phyloP scores from a whole-genome alignment of 257 asterid genomes.

The Plantago elongata region DNA sequence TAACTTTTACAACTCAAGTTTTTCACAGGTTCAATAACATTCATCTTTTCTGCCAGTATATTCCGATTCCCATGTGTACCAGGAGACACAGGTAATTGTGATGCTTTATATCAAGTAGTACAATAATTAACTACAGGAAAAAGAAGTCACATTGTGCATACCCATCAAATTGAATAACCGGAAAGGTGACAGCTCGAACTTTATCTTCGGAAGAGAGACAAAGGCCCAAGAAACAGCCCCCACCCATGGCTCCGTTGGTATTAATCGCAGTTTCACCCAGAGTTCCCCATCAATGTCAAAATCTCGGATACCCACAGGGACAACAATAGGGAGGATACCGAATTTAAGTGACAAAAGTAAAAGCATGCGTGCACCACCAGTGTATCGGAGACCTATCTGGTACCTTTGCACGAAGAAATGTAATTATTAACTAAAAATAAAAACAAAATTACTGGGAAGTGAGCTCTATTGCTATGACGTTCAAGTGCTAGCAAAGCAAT shows the following conservation, averaged over 20 bases:
- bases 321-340: slow-evolving; percentile 66
- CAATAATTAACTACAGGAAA: slow-evolving; percentile 15
- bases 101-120: slow-evolving; percentile 20
- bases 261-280: slow-evolving; percentile 86
- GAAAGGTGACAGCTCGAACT: slow-evolving; percentile 85
- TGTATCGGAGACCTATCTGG: slow-evolving; percentile 65
- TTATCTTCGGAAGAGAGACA: slow-evolving; percentile 94
- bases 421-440: slow-evolving; percentile 6
- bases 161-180: slow-evolving; percentile 97
- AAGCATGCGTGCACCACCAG: slow-evolving; percentile 94
- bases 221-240: slow-evolving; percentile 99
- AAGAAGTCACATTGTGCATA: slow-evolving; percentile 31
- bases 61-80: slow-evolving; percentile 9
- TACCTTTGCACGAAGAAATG: slow-evolving; percentile 45
- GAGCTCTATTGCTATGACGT: slow-evolving; percentile 7
- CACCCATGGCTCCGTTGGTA: slow-evolving; percentile 97
- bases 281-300: slow-evolving; percentile 96
- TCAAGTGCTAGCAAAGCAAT: neutral
- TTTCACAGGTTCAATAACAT: neutral
- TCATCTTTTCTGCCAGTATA: slow-evolving; percentile 7
- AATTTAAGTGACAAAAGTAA: slow-evolving; percentile 75
- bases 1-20: too few relatives aligned
- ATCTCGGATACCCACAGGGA: slow-evolving; percentile 89
- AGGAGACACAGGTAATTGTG: slow-evolving; percentile 2
- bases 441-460: slow-evolving; percentile 1